A percentile compares a stretch with the other conserved stretches of the same genome.
phyloP scores from a whole-genome alignment of 306 rosid genomes.

The Trifolium pratense region DNA sequence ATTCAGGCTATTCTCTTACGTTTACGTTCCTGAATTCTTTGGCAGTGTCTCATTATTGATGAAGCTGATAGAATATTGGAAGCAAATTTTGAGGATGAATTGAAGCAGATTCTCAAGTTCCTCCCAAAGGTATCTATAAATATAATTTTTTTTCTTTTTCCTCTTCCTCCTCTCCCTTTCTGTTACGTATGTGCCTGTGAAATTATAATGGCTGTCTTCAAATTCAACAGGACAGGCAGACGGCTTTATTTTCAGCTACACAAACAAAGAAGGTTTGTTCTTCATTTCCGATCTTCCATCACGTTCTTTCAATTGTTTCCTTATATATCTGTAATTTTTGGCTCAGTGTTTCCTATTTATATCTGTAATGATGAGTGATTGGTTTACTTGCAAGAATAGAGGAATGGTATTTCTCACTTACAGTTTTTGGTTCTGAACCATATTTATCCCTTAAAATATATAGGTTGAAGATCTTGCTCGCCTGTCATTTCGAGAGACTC shows the following conservation, averaged over 20 bases:
- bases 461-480: constrained; percentile 96
- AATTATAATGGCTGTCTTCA: constrained; percentile 9
- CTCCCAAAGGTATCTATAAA: constrained; percentile 72
- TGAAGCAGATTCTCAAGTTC: constrained; percentile 82
- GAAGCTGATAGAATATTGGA: constrained; percentile 97
- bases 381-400: constrained; percentile 16
- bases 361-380: not conserved
- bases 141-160: not conserved
- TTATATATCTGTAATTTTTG: not conserved
- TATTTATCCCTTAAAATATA: constrained; percentile 22
- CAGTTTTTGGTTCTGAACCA: constrained; percentile 25
- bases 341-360: not conserved
- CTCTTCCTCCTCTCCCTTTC: not conserved
- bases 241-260: constrained; percentile 93
- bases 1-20: constrained; percentile 37
- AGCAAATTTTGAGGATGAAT: constrained; percentile 95
- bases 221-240: constrained; percentile 81
- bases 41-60: constrained; percentile 90
- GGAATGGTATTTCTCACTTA: constrained; percentile 9
- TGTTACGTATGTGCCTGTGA: constrained; percentile 14
- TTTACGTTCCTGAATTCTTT: constrained; percentile 26
- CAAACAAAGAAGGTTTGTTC: constrained; percentile 88
- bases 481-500: constrained; percentile 73
- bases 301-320: not conserved
- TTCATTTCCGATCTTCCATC: constrained; percentile 16